Evolutionary conservation across 1,284 basidiomycete genomes (phyloP), one percentile per base, ranked within the genome.

Genomic region (Sanguinoderma infundibulare): DNA sequence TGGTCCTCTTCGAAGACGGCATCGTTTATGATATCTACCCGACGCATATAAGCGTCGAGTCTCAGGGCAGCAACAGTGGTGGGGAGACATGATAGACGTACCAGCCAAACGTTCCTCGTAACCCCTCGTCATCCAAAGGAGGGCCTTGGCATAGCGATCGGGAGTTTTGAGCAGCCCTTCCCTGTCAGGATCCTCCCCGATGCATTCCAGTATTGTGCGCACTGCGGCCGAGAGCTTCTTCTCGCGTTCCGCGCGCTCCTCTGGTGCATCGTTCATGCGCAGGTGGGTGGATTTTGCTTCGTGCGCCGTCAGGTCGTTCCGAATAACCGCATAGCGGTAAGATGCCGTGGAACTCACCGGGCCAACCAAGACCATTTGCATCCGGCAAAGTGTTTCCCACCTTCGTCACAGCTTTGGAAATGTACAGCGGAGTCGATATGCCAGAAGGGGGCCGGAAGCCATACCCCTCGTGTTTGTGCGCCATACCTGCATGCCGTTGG

Each of bases 121-220:
- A 3, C 98, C 98, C 72, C 92, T 91, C 36, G 98, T 99, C 96
- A 99, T 98, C 96, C 96, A 99, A 81, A 99, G 87, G 57, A 99
- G 81, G 30, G 98, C 96, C 76, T 99, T 94, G 32, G 96, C 97
- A 77, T 98, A 99, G 46, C 98, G 85, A 70, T 97, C 94, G 15
- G 98, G 98, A 1, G 98, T 99, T 67, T 90, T 87, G 52, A 89
- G 79, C 32, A 99, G 82, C 9, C 98, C 98, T 72, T 97, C 95
- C 46, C 98, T 85, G 72, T 96, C 88, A 1, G 98, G 98, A 80
- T 99, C 98, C 78, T 99, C 98, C 53, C 98, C 98, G 62, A 99
- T 95, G 74, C 96, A 98, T 72, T 98, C 96, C 50, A 99, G 86
- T 35, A 99, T 90, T 26, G 94, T 95, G 51, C 93, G 88, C 62